These are phyloP conservation scores for Cyclotella cryptica DNA, from an alignment of 108 stramenopile genomes.

Conservation along the genomic window DNA sequence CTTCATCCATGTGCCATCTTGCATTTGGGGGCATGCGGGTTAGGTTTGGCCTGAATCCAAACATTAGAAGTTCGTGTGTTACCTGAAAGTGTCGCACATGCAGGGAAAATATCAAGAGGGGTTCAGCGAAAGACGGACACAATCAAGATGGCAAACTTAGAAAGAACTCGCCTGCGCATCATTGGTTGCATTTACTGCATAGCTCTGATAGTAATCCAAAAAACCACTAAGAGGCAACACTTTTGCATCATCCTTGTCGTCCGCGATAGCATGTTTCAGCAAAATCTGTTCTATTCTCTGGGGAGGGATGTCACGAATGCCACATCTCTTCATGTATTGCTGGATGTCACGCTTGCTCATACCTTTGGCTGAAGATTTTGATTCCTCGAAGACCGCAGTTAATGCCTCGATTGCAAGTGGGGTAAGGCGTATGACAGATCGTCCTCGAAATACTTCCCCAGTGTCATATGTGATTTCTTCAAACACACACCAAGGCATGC, in stretches of 20 bases:
- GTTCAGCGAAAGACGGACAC: conserved; percentile 10
- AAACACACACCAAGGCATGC: conserved; percentile 55
- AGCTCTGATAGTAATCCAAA: conserved; percentile 83
- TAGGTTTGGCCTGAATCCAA: conserved; percentile 88
- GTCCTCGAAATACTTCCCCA: conserved; percentile 61
- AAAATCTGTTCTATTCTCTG: conserved; percentile 87
- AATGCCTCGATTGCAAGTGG: conserved; percentile 58
- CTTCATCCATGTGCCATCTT: conserved; percentile 45
- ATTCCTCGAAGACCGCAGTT: conserved; percentile 70
- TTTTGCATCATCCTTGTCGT: conserved; percentile 53
- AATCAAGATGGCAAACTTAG: background rate
- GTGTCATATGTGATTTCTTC: conserved; percentile 67
- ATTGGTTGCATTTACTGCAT: conserved; percentile 62
- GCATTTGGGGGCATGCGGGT: conserved; percentile 56
- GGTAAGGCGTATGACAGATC: conserved; percentile 56
- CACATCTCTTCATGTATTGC: conserved; percentile 74
- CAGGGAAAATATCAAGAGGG: background rate
- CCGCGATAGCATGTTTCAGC: conserved; percentile 33
- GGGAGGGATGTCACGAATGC: conserved; percentile 62
- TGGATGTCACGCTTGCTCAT: conserved; percentile 78
- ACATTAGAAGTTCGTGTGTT: conserved; percentile 67
- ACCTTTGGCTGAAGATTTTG: conserved; percentile 57
- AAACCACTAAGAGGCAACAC: conserved; percentile 86
- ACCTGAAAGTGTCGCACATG: too few relatives aligned
- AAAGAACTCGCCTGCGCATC: conserved; percentile 62